Evolutionary conservation across 1,139 yeast species (phyloP), one percentile per base, ranked within the genome.

Genomic region (Sugiyamaella castrensis): DNA sequence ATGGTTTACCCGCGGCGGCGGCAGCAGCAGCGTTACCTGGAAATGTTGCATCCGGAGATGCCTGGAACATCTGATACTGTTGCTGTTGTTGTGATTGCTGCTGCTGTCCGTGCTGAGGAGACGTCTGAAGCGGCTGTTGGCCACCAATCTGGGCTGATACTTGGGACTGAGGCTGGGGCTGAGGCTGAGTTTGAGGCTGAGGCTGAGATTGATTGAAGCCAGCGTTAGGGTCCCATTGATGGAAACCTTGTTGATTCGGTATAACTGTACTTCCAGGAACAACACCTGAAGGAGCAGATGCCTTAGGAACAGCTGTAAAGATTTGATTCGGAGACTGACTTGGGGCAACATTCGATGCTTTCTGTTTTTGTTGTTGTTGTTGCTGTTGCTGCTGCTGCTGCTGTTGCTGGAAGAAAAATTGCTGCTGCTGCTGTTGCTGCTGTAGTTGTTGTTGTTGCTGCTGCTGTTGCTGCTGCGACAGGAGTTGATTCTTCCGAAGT

Each of bases 341-440:
- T n/a, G 47, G 33, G 32, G 50, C 40, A 44, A 47, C 40, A 28
- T 35, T 33, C 37, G 50, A 16, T 37, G 43, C 36, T 48, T 15
- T 26, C 37, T 50, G 51, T 51, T 48, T 54, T 47, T 33, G 57
- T 37, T 52, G 60, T 46, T 53, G 59, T 40, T 48, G 59, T 35
- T 44, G 53, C 40, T 53, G 59, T 24, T 50, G 57, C 41, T 57
- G 63, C 44, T 55, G 64, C 43, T 56, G 62, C 37, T 52, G 60
- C 32, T 55, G 60, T 31, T 2, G 46, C 46, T 16, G 28, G 39
- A 2, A 35, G 34, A 9, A 28, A 32, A 60, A 59, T 34, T 13
- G 35, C 40, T 39, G 52, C 43, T 42, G 51, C 35, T 15, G 45
- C n/a, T 46, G 47, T 29, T 27, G 50, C 6, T 26, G 41, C 40